phyloP scores from a whole-genome alignment of 2,329 filamentous ascomycete genomes.

The Chaetomium sp. region DNA sequence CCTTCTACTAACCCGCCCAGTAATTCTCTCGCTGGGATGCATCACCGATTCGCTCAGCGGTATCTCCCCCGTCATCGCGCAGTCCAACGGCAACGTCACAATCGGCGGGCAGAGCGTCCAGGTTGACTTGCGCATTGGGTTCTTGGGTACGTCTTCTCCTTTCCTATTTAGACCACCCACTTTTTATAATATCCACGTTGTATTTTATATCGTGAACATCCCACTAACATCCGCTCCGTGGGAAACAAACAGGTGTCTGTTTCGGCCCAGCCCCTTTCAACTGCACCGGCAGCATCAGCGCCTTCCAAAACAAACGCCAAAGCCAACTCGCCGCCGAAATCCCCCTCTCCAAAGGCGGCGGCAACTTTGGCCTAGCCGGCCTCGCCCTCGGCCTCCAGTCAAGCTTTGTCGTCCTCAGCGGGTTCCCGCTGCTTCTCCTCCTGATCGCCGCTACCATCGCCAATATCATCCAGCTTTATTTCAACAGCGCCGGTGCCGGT shows the following conservation, averaged over 20 bases:
- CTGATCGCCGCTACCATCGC: slow-evolving; percentile 13
- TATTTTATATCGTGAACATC: too few species aligned
- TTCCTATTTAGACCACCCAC: background rate
- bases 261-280: slow-evolving; percentile 16
- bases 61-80: slow-evolving; percentile 15
- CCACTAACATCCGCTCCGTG: background rate
- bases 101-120: slow-evolving; percentile 12
- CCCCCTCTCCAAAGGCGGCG: slow-evolving; percentile 9
- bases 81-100: slow-evolving; percentile 9
- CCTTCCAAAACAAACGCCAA: slow-evolving; percentile 5
- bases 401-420: slow-evolving; percentile 17
- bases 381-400: slow-evolving; percentile 19
- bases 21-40: slow-evolving; percentile 19
- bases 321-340: slow-evolving; percentile 10
- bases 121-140: slow-evolving; percentile 19
- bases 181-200: too few species aligned
- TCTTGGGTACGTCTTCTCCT: slow-evolving; percentile 10
- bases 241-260: slow-evolving; percentile 15
- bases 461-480: slow-evolving; percentile 18
- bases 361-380: slow-evolving; percentile 15
- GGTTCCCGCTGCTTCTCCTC: slow-evolving; percentile 16
- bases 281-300: slow-evolving; percentile 11
- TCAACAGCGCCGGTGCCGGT: slow-evolving; percentile 1
- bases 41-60: slow-evolving; percentile 14
- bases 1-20: background rate